Evolutionary conservation across 1,139 yeast species (phyloP), one percentile per base, ranked within the genome.

Genomic region (Pichia sp.): DNA sequence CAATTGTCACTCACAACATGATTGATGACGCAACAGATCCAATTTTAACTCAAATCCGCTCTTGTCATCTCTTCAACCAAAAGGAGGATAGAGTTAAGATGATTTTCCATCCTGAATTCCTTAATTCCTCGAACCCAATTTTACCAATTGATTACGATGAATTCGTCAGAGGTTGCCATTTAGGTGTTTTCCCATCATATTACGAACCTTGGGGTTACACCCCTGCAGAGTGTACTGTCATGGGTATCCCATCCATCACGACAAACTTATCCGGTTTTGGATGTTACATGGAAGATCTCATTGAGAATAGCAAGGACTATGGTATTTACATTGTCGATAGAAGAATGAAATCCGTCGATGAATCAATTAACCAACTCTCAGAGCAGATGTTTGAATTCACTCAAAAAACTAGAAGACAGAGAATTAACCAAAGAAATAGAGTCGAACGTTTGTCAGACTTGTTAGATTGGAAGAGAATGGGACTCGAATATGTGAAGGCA

Each of bases 171-270:
- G 98, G 98, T 44, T 88, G 97, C 60, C 97, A 91, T 62, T 68
- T 91, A 64, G 98, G 98, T 59, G 95, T 91, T 35, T 91, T 91
- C 79, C 98, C 98, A 34, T 86, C 96, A 0, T 91, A 91, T 63
- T 91, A 91, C 56, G 98, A 91, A 63, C 98, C 98, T 6, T 91
- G 98, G 98, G 98, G 98, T 25, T 91, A 91, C 62, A 91, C 98
- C 6, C 98, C 98, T 10, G 97, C 97, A 10, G 98, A 91, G 60
- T 91, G 98, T 67, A 91, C 98, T 1, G 98, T 91, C 25, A 91
- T 91, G 98, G 98, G 98, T 43, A 94, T 91, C 40, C 98, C 98
- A 15, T 85, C 96, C n/a, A 85, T 91, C 54, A 88, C 98, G 19
- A 91, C 98, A 35, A 91, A 91, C 60, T 68, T 91, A 47, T 86